Percentiles rank a stretch among this genome's conserved stretches.
Conservation (phyloP, 1,139 yeast genomes). For the Suhomyces kunorum region DNA sequence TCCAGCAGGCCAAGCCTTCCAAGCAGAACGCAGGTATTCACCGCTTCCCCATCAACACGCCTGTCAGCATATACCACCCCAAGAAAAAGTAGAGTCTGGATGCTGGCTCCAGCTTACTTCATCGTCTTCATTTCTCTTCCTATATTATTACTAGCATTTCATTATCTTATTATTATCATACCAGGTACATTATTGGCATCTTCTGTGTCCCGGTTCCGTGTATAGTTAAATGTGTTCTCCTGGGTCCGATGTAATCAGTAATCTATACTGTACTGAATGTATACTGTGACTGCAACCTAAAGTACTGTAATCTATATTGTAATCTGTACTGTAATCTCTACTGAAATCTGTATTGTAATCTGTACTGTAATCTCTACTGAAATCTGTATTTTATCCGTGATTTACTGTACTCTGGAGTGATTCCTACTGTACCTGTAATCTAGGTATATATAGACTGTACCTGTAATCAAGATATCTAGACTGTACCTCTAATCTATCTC, state of each 20-base stretch:
- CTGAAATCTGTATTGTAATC: too few relatives aligned
- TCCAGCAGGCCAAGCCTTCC: conserved; percentile 18
- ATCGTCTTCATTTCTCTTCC: conserved; percentile 3
- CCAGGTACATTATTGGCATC: conserved; percentile 1
- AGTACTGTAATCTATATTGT: too few relatives aligned
- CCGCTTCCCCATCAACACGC: conserved; percentile 35
- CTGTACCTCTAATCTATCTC: too few relatives aligned
- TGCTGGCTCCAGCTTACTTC: not conserved
- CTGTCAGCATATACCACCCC: conserved; percentile 39
- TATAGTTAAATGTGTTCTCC: conserved; percentile 1
- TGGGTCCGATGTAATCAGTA: too few relatives aligned
- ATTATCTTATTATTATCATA: too few relatives aligned
- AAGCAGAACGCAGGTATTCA: conserved; percentile 28
- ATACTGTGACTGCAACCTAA: too few relatives aligned
- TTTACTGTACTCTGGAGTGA: too few relatives aligned
- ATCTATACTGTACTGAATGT: too few relatives aligned
- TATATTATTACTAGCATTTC: conserved; percentile 4
- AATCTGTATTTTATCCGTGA: not conserved
- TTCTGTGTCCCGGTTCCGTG: conserved; percentile 3
- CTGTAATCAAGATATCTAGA: too few relatives aligned
- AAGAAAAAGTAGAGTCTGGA: conserved; percentile 19
- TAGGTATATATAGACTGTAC: too few relatives aligned
- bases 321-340: too few relatives aligned
- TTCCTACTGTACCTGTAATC: not conserved
- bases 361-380: too few relatives aligned